Percentiles rank a stretch among this genome's conserved stretches.
These are phyloP conservation scores for Fraxinus xanthoxyloides DNA, from an alignment of 305 asterid species.

Conservation along the genomic window DNA sequence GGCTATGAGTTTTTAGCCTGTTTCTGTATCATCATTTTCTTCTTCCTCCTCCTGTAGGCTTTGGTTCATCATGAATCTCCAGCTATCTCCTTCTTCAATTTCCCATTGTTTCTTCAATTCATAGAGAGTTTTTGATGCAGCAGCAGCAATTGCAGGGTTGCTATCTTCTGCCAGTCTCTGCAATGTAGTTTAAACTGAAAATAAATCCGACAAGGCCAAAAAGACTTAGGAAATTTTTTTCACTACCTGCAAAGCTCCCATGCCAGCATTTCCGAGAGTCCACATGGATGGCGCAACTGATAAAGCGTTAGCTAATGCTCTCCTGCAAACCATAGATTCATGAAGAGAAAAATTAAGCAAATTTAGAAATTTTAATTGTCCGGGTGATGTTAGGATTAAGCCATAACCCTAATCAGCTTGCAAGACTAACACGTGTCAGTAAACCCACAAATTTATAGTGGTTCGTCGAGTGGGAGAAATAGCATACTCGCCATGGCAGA, in stretches of 20 bases:
- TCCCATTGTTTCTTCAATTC: slow-evolving; percentile 94
- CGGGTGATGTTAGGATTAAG: neutral
- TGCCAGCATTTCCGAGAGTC: slow-evolving; percentile 97
- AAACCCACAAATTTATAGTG: neutral
- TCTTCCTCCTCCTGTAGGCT: slow-evolving; percentile 20
- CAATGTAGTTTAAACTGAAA: neutral
- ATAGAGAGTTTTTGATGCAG: slow-evolving; percentile 71
- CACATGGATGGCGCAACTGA: slow-evolving; percentile 95
- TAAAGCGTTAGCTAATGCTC: slow-evolving; percentile 88
- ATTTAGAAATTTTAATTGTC: neutral
- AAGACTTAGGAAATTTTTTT: neutral
- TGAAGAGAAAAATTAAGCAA: neutral
- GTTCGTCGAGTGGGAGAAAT: neutral
- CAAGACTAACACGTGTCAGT: neutral
- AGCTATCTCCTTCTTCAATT: slow-evolving; percentile 85
- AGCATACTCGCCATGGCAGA: neutral
- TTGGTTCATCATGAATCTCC: slow-evolving; percentile 89
- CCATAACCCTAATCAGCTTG: neutral
- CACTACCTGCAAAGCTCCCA: slow-evolving; percentile 92
- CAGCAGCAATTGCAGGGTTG: slow-evolving; percentile 88
- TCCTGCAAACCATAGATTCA: slow-evolving; percentile 38
- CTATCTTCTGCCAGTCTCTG: slow-evolving; percentile 90
- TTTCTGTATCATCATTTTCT: slow-evolving; percentile 24
- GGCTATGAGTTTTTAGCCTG: slow-evolving; percentile 21
- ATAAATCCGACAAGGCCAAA: neutral